These are phyloP conservation scores for Saccharomyces hybrid DNA, from an alignment of 1,139 yeast genomes.

Conservation along the genomic window DNA sequence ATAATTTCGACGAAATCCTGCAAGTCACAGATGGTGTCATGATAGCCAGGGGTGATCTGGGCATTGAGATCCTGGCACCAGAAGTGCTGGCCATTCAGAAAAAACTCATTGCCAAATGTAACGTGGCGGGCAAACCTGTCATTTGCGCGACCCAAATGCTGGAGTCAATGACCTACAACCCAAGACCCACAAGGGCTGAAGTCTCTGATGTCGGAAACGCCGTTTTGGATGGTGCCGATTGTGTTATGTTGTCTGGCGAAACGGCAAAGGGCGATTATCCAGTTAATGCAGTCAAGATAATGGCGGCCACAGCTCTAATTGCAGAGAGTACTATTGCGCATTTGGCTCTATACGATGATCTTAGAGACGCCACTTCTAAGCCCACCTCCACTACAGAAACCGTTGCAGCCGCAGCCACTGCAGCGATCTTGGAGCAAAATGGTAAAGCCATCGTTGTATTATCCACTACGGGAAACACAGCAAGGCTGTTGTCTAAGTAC, in stretches of 20 bases:
- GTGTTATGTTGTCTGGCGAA: conserved; percentile 99
- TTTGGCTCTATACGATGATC: conserved; percentile 76
- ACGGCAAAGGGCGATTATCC: conserved; percentile 99
- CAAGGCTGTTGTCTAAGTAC: conserved; percentile 93
- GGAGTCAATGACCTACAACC: conserved; percentile 98
- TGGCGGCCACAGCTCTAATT: conserved; percentile 94
- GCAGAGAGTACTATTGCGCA: conserved; percentile 97
- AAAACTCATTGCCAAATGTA: conserved; percentile 97
- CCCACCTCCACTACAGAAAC: conserved; percentile 96
- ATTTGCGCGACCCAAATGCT: conserved; percentile 99
- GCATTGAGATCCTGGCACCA: conserved; percentile 98
- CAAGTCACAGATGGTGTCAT: conserved; percentile 95
- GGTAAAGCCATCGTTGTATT: conserved; percentile 96
- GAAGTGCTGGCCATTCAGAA: conserved; percentile 98
- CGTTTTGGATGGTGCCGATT: conserved; percentile 97
- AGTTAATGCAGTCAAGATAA: conserved; percentile 91
- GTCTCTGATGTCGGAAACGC: conserved; percentile 99
- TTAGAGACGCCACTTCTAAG: conserved; percentile 74
- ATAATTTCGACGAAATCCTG: conserved; percentile 95
- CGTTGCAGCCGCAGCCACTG: conserved; percentile 93
- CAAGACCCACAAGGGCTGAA: conserved; percentile 99
- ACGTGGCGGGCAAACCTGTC: conserved; percentile 98
- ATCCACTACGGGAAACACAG: conserved; percentile 90
- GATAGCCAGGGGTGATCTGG: conserved; percentile 99
- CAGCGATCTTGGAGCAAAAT: conserved; percentile 90